These are phyloP conservation scores for Neltuma alba DNA, from an alignment of 306 rosid species.

Conservation along the genomic window DNA sequence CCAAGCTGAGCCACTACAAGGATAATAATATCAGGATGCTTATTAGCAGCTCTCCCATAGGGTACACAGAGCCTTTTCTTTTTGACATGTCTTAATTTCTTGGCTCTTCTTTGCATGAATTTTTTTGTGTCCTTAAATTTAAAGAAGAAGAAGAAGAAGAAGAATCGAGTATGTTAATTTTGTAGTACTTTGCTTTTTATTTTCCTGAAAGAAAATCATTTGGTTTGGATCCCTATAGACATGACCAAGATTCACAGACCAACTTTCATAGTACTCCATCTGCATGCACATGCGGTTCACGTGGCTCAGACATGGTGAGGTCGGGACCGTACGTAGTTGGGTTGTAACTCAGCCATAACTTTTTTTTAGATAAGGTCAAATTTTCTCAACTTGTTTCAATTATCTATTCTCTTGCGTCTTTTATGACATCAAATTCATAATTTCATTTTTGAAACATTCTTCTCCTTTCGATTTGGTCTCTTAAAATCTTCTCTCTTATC, in stretches of 20 bases:
- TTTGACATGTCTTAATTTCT: not conserved
- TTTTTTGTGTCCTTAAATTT: not conserved
- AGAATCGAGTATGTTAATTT: not conserved
- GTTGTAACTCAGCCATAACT: conserved; percentile 25
- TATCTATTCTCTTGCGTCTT: not conserved
- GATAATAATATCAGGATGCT: no score
- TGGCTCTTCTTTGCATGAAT: not conserved
- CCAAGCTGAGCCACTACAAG: no score
- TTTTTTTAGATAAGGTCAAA: conserved; percentile 1
- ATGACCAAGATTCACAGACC: conserved; percentile 39
- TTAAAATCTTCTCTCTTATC: not conserved
- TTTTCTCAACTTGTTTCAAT: not conserved
- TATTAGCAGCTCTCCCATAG: no score
- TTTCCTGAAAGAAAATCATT: not conserved
- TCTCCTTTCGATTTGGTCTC: not conserved
- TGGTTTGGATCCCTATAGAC: conserved; percentile 24
- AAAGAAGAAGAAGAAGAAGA: no score
- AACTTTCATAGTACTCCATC: conserved; percentile 28
- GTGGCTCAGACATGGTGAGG: conserved; percentile 72
- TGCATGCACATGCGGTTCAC: conserved; percentile 65
- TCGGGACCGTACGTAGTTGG: conserved; percentile 41
- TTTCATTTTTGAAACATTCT: not conserved
- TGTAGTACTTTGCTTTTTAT: not conserved
- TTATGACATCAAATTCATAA: not conserved
- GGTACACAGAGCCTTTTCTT: not conserved